Conservation (phyloP, 768 basidiomycete genomes). For the Dioszegia crocea region DNA sequence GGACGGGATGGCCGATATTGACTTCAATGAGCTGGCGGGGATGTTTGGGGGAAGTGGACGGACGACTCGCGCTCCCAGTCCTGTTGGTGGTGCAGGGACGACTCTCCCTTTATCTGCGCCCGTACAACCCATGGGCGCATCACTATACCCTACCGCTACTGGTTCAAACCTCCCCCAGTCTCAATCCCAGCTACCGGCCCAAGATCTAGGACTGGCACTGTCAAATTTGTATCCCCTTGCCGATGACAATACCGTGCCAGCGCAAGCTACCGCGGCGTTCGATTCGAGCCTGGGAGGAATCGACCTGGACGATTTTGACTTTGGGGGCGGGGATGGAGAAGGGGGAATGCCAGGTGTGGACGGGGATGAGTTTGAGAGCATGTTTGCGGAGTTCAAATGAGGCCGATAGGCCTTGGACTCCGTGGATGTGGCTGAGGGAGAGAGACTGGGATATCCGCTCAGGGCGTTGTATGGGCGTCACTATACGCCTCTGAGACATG, state of each 20-base stretch:
- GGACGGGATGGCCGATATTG: conserved; percentile 1
- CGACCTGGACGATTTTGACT: conserved; percentile 27
- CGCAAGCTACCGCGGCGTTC: not conserved
- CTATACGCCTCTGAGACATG: too few species aligned
- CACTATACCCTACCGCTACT: too few species aligned
- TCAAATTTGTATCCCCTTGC: not conserved
- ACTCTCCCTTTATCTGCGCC: too few species aligned
- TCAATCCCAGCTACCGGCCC: not conserved
- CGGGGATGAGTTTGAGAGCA: conserved; percentile 23
- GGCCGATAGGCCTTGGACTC: too few species aligned
- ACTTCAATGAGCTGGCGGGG: conserved; percentile 4
- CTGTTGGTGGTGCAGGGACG: not conserved
- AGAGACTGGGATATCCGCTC: not conserved
- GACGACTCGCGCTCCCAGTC: not conserved
- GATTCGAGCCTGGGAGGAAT: not conserved
- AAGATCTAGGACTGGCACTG: conserved; percentile 3
- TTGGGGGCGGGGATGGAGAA: conserved; percentile 13
- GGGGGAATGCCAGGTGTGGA: conserved; percentile 20
- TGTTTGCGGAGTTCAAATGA: conserved; percentile 25
- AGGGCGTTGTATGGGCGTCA: not conserved
- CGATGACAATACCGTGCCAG: not conserved
- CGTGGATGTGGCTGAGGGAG: too few species aligned
- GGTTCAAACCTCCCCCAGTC: not conserved
- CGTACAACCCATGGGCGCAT: not conserved
- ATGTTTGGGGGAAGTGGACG: not conserved